Percentiles rank a stretch among this genome's conserved stretches.
phyloP scores from a whole-genome alignment of 2,329 filamentous ascomycete genomes.

The Paradendryphiella salina region DNA sequence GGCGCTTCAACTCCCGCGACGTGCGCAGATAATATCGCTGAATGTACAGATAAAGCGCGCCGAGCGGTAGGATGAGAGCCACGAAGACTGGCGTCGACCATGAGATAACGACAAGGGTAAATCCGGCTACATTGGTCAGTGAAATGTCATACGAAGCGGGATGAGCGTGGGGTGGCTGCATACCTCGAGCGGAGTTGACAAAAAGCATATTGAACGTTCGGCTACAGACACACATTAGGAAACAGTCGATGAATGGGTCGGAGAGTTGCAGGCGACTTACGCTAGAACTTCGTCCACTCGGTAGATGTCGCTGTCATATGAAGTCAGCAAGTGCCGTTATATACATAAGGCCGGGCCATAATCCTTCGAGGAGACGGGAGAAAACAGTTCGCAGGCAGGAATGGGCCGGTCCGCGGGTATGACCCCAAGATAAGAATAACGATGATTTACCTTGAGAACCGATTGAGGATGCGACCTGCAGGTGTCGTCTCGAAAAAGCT shows the following conservation, averaged over 20 bases:
- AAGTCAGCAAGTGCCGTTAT: slow-evolving; percentile 21
- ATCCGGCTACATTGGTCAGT: slow-evolving; percentile 55
- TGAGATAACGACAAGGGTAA: slow-evolving; percentile 86
- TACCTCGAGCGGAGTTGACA: slow-evolving; percentile 55
- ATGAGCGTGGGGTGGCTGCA: slow-evolving; percentile 23
- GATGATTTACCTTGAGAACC: slow-evolving; percentile 78
- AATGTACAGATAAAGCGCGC: slow-evolving; percentile 83
- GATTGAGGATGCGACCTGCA: slow-evolving; percentile 91
- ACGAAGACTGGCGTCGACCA: slow-evolving; percentile 79
- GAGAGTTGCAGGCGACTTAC: slow-evolving; percentile 40
- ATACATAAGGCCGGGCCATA: background rate
- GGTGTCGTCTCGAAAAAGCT: slow-evolving; percentile 98
- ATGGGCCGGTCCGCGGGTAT: slow-evolving; percentile 10
- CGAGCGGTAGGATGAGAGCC: slow-evolving; percentile 77
- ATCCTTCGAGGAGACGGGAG: background rate
- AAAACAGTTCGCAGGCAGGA: slow-evolving; percentile 3
- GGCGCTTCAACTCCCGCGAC: slow-evolving; percentile 91
- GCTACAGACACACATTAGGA: slow-evolving; percentile 41
- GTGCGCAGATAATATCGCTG: slow-evolving; percentile 97
- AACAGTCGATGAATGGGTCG: background rate
- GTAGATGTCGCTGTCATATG: slow-evolving; percentile 66
- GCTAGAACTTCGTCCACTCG: slow-evolving; percentile 90
- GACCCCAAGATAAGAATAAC: slow-evolving; percentile 6
- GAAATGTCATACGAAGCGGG: slow-evolving; percentile 19
- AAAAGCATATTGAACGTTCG: slow-evolving; percentile 94